Evolutionary conservation across 2,329 filamentous ascomycete genomes (phyloP).

Genomic region (Zymoseptoria ardabiliae): DNA sequence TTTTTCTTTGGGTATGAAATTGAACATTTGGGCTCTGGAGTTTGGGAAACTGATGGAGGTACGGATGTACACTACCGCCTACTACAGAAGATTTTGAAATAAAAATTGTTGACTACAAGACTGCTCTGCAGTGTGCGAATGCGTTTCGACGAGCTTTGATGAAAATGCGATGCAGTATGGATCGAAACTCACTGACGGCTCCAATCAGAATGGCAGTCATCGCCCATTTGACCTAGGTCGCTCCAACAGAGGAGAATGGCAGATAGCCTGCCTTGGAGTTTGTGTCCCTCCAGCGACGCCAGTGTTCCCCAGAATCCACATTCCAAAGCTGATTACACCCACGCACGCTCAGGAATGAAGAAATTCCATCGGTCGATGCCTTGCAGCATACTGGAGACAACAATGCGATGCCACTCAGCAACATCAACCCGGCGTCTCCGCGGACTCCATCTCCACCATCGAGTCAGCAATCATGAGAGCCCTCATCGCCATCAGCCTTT

Average conservation of each 20-base stretch:
- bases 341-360: neutral
- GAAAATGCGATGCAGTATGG: neutral
- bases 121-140: neutral
- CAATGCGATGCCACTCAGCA: neutral
- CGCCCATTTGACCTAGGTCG: no score
- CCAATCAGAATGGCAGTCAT: no score
- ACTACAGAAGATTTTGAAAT: neutral
- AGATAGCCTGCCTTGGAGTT: no score
- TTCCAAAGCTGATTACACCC: neutral
- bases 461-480: neutral
- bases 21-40: neutral
- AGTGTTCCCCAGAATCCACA: neutral
- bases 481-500: neutral
- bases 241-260: no score
- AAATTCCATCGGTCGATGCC: neutral
- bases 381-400: neutral
- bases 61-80: neutral
- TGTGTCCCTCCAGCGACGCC: neutral
- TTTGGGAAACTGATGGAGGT: neutral
- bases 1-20: neutral
- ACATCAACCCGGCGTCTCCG: neutral
- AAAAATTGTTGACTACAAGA: neutral
- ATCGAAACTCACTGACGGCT: no score
- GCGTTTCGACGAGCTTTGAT: no score
- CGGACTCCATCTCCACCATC: neutral